Evolutionary conservation across 1,139 yeast species (phyloP).

Genomic region (Pichia norvegensis): DNA sequence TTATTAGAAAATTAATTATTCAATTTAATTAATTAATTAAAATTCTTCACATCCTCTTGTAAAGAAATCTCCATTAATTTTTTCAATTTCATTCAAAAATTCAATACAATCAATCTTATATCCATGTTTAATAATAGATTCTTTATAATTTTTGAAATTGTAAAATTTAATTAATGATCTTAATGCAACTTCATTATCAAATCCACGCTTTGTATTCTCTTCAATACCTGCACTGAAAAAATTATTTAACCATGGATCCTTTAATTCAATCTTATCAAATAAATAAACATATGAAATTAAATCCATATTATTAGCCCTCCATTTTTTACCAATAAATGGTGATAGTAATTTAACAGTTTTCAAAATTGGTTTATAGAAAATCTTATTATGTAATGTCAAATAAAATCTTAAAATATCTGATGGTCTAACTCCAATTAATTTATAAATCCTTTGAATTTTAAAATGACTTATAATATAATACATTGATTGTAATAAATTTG

Average conservation of each 20-base stretch:
- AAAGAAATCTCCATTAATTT: constrained; percentile 13
- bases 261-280: constrained; percentile 60
- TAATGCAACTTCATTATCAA: constrained; percentile 80
- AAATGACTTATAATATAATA: constrained; percentile 39
- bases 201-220: constrained; percentile 67
- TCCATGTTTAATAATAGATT: constrained; percentile 36
- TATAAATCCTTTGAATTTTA: constrained; percentile 46
- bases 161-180: constrained; percentile 76
- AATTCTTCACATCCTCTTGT: neutral
- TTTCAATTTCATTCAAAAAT: constrained; percentile 13
- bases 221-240: constrained; percentile 35
- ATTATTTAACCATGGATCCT: constrained; percentile 89
- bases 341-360: constrained; percentile 70
- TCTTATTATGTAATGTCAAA: constrained; percentile 47
- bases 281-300: constrained; percentile 80
- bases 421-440: constrained; percentile 50
- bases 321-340: constrained; percentile 88
- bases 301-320: constrained; percentile 94
- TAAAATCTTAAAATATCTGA: constrained; percentile 40
- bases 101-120: constrained; percentile 7
- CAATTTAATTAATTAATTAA: too few relatives aligned
- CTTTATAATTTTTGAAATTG: constrained; percentile 52
- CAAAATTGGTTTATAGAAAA: constrained; percentile 63
- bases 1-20: constrained; percentile 16
- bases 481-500: constrained; percentile 38